Conservation (phyloP, 1,284 basidiomycete species). For the Ustilago lituana region DNA sequence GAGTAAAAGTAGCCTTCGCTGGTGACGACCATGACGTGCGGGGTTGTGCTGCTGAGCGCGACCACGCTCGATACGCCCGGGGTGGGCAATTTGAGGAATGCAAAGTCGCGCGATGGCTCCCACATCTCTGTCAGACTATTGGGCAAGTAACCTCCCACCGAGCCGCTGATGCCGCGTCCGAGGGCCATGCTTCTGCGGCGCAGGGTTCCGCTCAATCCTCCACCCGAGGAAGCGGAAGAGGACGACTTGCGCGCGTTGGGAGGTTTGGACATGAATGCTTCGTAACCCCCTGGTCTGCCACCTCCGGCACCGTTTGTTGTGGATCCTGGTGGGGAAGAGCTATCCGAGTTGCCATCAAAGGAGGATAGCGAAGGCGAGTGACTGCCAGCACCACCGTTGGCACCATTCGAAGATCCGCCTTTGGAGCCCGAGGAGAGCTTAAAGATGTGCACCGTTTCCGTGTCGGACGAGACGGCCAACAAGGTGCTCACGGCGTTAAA, state of each 20-base stretch:
- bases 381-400: not conserved
- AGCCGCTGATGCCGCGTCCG: conserved; percentile 64
- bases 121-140: conserved; percentile 92
- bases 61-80: conserved; percentile 72
- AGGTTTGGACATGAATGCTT: conserved; percentile 67
- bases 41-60: conserved; percentile 74
- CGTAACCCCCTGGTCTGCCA: conserved; percentile 63
- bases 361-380: conserved; percentile 10
- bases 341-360: conserved; percentile 26
- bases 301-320: conserved; percentile 3
- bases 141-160: conserved; percentile 89
- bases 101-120: conserved; percentile 96
- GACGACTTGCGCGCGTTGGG: conserved; percentile 46
- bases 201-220: conserved; percentile 14
- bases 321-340: conserved; percentile 21
- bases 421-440: conserved; percentile 73
- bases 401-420: conserved; percentile 1
- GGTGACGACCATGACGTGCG: conserved; percentile 96
- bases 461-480: conserved; percentile 87
- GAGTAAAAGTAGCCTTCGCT: conserved; percentile 95
- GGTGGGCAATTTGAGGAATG: conserved; percentile 86
- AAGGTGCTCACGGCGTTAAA: conserved; percentile 87
- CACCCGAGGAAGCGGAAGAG: not conserved
- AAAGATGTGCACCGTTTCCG: conserved; percentile 97
- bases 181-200: conserved; percentile 74